Base-by-base conservation (phyloP, 202 grass and related monocot genomes). In the Carex arenaria region DNA sequence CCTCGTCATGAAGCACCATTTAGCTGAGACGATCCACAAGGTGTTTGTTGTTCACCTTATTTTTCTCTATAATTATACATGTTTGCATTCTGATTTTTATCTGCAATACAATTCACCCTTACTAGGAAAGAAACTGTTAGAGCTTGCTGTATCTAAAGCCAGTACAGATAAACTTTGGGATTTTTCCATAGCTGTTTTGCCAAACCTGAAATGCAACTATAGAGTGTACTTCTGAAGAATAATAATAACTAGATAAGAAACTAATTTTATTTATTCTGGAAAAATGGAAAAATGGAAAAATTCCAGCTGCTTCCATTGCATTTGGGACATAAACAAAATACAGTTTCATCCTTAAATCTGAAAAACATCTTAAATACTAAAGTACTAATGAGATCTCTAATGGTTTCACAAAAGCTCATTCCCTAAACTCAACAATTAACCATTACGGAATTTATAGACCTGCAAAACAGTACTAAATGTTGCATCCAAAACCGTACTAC, bases 1-100 rank as follows among this genome's bases (percentile, higher is more conserved):
- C 80, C 82, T 98, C 61, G 92, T 98, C 78, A 98, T 98, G 95
- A 98, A 98, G 72, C 95, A 98, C 67, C 89, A 95, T 81, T 81
- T 95, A 36, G 95, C 92, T 0, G 92, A 95, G 66, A 98, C 92
- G 11, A 90, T 98, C 80, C 87, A 89, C 20, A 93, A 91, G 95
- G 95, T 95, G 17, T 66, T 60, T 26, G 34, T 42, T 85, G 30
- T 83, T 70, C 64, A 79, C 71, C 13, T 40, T 85, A 12, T 26
- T 22, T 18, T 80, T 55, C 7, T 32, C 59, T 82, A 56, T 22
- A 10, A 55, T 31, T 82, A 7, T 76, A 76, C 55, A 7, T 32
- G 12, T 36, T 10, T 75, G 20, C 45, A 54, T 36, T 36, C 34
- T 36, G 34, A 36, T 36, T 54, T 54, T 74, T 15, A 28, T 53